A percentile compares a stretch with the other conserved stretches of the same genome.
phyloP scores from a whole-genome alignment of 2,329 filamentous ascomycete genomes.

The Arthrobotrys conoides region DNA sequence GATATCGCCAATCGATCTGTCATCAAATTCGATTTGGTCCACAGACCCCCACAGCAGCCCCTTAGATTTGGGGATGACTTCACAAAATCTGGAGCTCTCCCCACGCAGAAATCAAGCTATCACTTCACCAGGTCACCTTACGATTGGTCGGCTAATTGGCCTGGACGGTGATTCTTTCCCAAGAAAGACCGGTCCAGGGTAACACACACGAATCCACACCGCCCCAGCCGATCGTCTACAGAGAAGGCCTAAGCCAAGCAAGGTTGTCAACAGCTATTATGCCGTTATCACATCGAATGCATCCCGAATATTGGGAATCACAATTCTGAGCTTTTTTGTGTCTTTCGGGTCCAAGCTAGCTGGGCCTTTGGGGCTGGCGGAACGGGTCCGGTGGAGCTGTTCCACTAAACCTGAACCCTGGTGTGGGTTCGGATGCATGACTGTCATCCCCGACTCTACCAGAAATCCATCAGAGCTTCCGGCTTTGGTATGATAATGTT shows the following conservation, averaged over 20 bases:
- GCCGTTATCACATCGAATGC: neutral
- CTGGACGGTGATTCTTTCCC: neutral
- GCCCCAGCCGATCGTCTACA: constrained; percentile 24
- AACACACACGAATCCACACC: neutral
- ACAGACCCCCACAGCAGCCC: neutral
- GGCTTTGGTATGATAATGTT: constrained; percentile 1
- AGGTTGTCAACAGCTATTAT: neutral
- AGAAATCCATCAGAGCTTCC: neutral
- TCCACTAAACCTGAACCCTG: neutral
- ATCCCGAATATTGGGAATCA: constrained; percentile 17
- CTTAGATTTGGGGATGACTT: constrained; percentile 1
- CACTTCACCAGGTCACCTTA: neutral
- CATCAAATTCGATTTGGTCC: neutral
- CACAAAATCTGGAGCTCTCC: constrained; percentile 2
- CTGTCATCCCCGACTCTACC: constrained; percentile 30
- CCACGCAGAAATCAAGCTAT: constrained; percentile 10
- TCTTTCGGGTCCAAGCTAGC: constrained; percentile 8
- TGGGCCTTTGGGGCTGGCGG: neutral
- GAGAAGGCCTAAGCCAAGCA: neutral
- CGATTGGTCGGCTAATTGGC: constrained; percentile 19
- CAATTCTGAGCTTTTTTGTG: constrained; percentile 8
- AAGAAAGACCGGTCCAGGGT: constrained; percentile 1
- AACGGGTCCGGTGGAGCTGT: constrained; percentile 19
- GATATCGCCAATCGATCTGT: constrained; percentile 10
- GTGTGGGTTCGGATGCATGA: constrained; percentile 25